Evolutionary conservation across 1,284 basidiomycete species (phyloP).

Genomic region (Cryptococcus amylolentus): DNA sequence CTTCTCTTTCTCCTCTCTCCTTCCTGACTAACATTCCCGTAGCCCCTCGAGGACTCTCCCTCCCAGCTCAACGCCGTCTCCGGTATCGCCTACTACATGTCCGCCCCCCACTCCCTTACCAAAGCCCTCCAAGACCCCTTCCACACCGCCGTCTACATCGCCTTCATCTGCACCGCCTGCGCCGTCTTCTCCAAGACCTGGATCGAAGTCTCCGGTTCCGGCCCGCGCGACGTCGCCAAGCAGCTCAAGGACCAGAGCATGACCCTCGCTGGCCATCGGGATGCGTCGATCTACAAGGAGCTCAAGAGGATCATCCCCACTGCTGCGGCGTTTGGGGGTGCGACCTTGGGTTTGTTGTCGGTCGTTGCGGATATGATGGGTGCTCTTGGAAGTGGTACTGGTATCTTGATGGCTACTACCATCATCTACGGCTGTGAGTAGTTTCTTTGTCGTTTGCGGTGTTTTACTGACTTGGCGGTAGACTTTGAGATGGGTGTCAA

Average conservation of each 20-base stretch:
- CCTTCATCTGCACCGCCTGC: slow-evolving; percentile 90
- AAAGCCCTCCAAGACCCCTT: slow-evolving; percentile 86
- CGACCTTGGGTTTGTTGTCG: slow-evolving; percentile 87
- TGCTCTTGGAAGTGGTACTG: slow-evolving; percentile 92
- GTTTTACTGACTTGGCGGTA: slow-evolving; percentile 14
- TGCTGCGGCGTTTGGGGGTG: slow-evolving; percentile 94
- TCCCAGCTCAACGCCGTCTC: slow-evolving; percentile 85
- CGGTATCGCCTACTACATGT: slow-evolving; percentile 98
- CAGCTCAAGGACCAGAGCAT: slow-evolving; percentile 98
- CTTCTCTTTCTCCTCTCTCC: slow-evolving; percentile 11
- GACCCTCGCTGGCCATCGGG: slow-evolving; percentile 97
- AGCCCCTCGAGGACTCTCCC: slow-evolving; percentile 82
- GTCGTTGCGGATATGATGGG: slow-evolving; percentile 95
- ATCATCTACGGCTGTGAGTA: slow-evolving; percentile 88
- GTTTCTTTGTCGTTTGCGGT: slow-evolving; percentile 2
- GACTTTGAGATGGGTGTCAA: slow-evolving; percentile 56
- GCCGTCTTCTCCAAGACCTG: slow-evolving; percentile 98
- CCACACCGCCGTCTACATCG: slow-evolving; percentile 86
- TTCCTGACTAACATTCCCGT: background rate
- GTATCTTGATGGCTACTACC: slow-evolving; percentile 96
- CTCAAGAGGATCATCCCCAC: slow-evolving; percentile 96
- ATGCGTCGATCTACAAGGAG: slow-evolving; percentile 98
- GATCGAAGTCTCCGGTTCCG: slow-evolving; percentile 97
- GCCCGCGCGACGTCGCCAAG: slow-evolving; percentile 93
- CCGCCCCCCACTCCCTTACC: slow-evolving; percentile 85